phyloP scores from a whole-genome alignment of 1,139 yeast genomes.

The Zygosaccharomyces sapae region DNA sequence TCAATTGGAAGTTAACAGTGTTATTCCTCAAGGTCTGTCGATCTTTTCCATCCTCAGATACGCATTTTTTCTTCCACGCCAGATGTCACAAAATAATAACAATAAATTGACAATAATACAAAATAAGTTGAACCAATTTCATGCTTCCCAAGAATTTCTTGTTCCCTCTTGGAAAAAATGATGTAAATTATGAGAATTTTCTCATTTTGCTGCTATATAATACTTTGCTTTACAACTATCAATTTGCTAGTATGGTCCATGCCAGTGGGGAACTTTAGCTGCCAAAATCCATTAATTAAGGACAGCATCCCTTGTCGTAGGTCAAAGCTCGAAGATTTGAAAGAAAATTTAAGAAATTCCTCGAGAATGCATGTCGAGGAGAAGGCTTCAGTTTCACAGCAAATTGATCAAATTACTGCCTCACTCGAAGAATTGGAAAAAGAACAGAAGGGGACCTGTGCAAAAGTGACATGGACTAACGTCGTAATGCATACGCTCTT shows the following conservation, averaged over 20 bases:
- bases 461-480: constrained; percentile 48
- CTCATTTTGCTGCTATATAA: constrained; percentile 4
- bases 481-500: constrained; percentile 48
- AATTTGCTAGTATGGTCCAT: not conserved
- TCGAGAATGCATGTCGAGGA: constrained; percentile 11
- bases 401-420: constrained; percentile 9
- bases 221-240: constrained; percentile 4
- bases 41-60: not conserved
- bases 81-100: constrained; percentile 5
- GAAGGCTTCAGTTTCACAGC: constrained; percentile 6
- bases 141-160: not conserved
- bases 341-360: constrained; percentile 11
- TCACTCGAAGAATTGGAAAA: constrained; percentile 8
- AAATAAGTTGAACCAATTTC: not conserved
- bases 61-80: not conserved
- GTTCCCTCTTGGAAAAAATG: not conserved
- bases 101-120: not conserved
- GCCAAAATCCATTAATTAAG: constrained; percentile 2
- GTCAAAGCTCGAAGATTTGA: constrained; percentile 1
- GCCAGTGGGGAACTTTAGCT: constrained; percentile 17
- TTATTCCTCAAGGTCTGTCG: not conserved
- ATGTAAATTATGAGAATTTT: not conserved
- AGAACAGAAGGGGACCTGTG: constrained; percentile 34
- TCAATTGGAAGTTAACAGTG: not conserved
- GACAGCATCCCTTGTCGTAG: not conserved